Conservation (phyloP, 768 basidiomycete species). For the Leccinum aurantiacum region DNA sequence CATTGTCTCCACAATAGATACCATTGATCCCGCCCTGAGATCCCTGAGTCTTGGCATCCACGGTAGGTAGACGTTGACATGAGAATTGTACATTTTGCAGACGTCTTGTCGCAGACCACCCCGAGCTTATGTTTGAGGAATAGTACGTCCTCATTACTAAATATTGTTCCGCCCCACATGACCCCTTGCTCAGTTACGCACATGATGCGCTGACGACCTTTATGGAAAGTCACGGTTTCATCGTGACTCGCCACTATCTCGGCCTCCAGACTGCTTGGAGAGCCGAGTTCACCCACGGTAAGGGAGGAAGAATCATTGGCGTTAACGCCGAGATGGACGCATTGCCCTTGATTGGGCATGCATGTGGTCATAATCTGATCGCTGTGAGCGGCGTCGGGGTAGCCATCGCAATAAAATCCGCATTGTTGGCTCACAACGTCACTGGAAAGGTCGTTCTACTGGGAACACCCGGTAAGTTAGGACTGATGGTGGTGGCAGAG, state of each 20-base stretch:
- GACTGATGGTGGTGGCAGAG: neutral
- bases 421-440: constrained; percentile 59
- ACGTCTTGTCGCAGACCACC: constrained; percentile 49
- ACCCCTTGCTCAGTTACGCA: constrained; percentile 51
- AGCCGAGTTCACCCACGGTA: constrained; percentile 63
- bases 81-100: neutral
- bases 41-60: constrained; percentile 71
- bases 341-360: constrained; percentile 56
- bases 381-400: constrained; percentile 75
- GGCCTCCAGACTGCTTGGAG: constrained; percentile 76
- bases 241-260: constrained; percentile 69
- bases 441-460: constrained; percentile 70
- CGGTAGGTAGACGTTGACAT: constrained; percentile 41
- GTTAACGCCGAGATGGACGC: constrained; percentile 80
- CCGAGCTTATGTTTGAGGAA: constrained; percentile 68
- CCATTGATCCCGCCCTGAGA: constrained; percentile 53
- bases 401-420: constrained; percentile 71
- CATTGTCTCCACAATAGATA: constrained; percentile 54
- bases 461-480: constrained; percentile 65
- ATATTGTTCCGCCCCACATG: constrained; percentile 3
- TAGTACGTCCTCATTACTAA: constrained; percentile 39
- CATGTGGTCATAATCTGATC: constrained; percentile 83
- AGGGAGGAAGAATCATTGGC: constrained; percentile 65
- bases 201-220: constrained; percentile 68
- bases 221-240: constrained; percentile 67